Evolutionary conservation across 352 stramenopile genomes (phyloP).

Genomic region (Globisporangium parvum): DNA sequence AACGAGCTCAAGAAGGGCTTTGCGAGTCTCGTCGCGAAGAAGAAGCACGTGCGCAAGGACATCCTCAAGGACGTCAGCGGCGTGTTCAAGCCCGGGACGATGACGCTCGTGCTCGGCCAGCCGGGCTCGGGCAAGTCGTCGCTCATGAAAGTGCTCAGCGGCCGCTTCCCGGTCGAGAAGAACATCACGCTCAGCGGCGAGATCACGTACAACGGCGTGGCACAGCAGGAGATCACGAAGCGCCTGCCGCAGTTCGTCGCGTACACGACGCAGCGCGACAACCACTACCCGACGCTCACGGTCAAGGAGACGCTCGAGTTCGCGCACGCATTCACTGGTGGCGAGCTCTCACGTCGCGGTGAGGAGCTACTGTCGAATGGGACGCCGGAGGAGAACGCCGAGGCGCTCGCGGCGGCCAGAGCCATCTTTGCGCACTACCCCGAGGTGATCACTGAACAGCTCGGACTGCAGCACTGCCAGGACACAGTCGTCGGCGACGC

Average conservation of each 20-base stretch:
- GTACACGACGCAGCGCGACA: slow-evolving; percentile 49
- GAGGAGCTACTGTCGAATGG: slow-evolving; percentile 20
- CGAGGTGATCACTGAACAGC: slow-evolving; percentile 4
- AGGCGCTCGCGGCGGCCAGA: slow-evolving; percentile 4
- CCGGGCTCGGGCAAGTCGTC: slow-evolving; percentile 16
- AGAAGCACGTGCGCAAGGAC: slow-evolving; percentile 11
- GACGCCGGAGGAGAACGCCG: slow-evolving; percentile 19
- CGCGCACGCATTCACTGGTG: slow-evolving; percentile 27
- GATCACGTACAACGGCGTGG: slow-evolving; percentile 27
- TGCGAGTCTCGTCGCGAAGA: slow-evolving; percentile 12
- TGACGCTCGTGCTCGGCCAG: slow-evolving; percentile 27
- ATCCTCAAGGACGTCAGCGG: slow-evolving; percentile 17
- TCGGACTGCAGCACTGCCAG: slow-evolving; percentile 7
- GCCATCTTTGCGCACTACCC: slow-evolving; percentile 11
- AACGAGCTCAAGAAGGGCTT: slow-evolving; percentile 29
- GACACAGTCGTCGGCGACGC: slow-evolving; percentile 25
- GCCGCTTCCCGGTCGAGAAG: slow-evolving; percentile 20
- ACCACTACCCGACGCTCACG: slow-evolving; percentile 75
- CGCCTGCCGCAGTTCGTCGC: slow-evolving; percentile 20
- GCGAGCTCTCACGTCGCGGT: slow-evolving; percentile 13
- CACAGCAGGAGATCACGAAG: slow-evolving; percentile 7
- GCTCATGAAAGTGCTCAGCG: slow-evolving; percentile 29
- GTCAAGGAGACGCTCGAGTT: slow-evolving; percentile 52
- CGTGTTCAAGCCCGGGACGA: slow-evolving; percentile 25
- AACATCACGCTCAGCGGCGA: slow-evolving; percentile 18